These are phyloP conservation scores for Fusarium buxicola DNA, from an alignment of 2,329 filamentous ascomycete species.

Conservation along the genomic window DNA sequence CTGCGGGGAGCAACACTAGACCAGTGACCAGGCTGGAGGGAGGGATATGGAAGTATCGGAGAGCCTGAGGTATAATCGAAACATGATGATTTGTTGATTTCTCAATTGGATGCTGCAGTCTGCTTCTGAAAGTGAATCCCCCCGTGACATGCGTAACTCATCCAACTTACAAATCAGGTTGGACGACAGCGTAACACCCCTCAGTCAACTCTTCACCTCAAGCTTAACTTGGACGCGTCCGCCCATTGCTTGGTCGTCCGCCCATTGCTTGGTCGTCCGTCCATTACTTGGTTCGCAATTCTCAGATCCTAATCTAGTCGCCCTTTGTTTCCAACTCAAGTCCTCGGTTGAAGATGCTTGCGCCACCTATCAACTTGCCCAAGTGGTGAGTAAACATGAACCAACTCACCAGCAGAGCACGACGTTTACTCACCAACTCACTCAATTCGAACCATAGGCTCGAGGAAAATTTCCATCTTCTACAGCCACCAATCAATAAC, in stretches of 20 bases:
- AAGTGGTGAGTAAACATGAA: slow-evolving; percentile 62
- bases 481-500: slow-evolving; percentile 96
- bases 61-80: slow-evolving; percentile 4
- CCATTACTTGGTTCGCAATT: neutral
- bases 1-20: slow-evolving; percentile 8
- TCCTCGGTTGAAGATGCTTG: slow-evolving; percentile 57
- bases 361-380: slow-evolving; percentile 65
- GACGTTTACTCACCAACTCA: slow-evolving; percentile 16
- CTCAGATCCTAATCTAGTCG: neutral
- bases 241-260: too few species aligned
- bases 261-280: too few species aligned
- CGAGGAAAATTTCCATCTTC: slow-evolving; percentile 88
- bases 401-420: neutral
- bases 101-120: neutral
- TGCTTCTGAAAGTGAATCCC: neutral
- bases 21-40: neutral
- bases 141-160: slow-evolving; percentile 32
- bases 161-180: slow-evolving; percentile 19
- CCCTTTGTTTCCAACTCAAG: neutral
- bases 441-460: slow-evolving; percentile 69
- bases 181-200: slow-evolving; percentile 17
- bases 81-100: neutral
- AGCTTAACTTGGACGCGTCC: neutral
- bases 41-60: neutral
- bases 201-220: slow-evolving; percentile 14